Percentiles rank a stretch among this genome's conserved stretches.
Evolutionary conservation across 139 green algal species (phyloP).

Genomic region (Bryopsis sp.): DNA sequence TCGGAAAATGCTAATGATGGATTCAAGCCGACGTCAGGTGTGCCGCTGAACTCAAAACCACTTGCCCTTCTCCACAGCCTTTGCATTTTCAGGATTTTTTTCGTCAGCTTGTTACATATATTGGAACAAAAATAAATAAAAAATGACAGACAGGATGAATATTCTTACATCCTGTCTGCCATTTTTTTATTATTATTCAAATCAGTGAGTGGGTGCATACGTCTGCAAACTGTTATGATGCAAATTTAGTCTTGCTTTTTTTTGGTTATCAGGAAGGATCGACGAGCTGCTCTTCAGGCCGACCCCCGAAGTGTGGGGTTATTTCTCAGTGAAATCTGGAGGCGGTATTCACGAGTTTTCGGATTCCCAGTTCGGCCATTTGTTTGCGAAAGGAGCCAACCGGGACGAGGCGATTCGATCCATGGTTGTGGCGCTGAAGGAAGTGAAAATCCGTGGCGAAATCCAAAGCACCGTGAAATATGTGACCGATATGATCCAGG

Average conservation of each 20-base stretch:
- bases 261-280: conserved; percentile 73
- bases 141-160: too few relatives aligned
- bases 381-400: conserved; percentile 86
- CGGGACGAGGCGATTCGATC: conserved; percentile 70
- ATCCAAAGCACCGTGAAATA: conserved; percentile 80
- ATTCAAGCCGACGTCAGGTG: conserved; percentile 98
- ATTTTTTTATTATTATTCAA: too few relatives aligned
- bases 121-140: too few relatives aligned
- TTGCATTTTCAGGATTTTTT: too few relatives aligned
- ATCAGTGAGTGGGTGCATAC: too few relatives aligned
- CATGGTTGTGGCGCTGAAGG: conserved; percentile 90
- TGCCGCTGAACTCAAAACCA: too few relatives aligned
- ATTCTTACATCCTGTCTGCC: too few relatives aligned
- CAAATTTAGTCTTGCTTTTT: too few relatives aligned
- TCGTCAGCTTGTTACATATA: too few relatives aligned
- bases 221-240: too few relatives aligned
- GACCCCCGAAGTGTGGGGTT: conserved; percentile 86
- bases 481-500: conserved; percentile 70
- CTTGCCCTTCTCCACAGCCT: too few relatives aligned
- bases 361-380: conserved; percentile 96
- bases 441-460: conserved; percentile 89
- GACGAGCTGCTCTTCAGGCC: conserved; percentile 83
- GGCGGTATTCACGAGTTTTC: conserved; percentile 95
- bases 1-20: conserved; percentile 89
- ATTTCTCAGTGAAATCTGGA: conserved; percentile 91